phyloP scores from a whole-genome alignment of 1,139 yeast genomes.

The Saccharomyces hybrid region DNA sequence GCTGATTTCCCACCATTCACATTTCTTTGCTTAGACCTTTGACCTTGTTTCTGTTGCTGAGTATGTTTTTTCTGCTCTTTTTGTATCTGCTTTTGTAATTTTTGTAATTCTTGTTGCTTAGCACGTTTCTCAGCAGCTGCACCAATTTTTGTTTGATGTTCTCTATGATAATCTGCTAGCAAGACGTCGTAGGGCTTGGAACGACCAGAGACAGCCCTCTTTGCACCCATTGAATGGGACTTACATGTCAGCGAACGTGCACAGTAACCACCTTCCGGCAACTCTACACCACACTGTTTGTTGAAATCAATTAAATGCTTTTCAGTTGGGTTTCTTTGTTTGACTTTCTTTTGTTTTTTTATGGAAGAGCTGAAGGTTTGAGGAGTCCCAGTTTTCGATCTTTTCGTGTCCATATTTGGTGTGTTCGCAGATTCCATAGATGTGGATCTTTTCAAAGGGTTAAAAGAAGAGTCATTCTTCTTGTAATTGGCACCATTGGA shows the following conservation, averaged over 20 bases:
- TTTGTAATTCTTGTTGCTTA: constrained; percentile 27
- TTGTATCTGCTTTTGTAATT: constrained; percentile 23
- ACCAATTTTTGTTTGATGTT: constrained; percentile 86
- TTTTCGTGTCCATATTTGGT: neutral
- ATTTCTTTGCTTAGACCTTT: constrained; percentile 7
- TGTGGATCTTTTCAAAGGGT: constrained; percentile 1
- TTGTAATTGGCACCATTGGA: constrained; percentile 16
- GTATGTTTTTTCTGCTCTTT: constrained; percentile 23
- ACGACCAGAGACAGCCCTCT: constrained; percentile 89
- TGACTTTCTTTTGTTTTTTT: constrained; percentile 40
- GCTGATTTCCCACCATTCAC: constrained; percentile 1
- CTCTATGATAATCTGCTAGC: constrained; percentile 81
- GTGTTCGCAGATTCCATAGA: constrained; percentile 1
- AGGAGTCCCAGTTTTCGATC: constrained; percentile 4
- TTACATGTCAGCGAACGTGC: constrained; percentile 94
- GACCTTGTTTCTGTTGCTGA: constrained; percentile 12
- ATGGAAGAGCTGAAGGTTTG: constrained; percentile 11
- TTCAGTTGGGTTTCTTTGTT: constrained; percentile 49
- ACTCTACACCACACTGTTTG: constrained; percentile 91
- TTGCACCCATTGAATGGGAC: constrained; percentile 97
- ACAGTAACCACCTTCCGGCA: constrained; percentile 89
- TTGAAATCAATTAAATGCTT: constrained; percentile 91
- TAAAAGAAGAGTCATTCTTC: constrained; percentile 8
- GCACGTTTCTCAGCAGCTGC: constrained; percentile 62
- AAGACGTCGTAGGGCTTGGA: constrained; percentile 87